A percentile compares a stretch with the other conserved stretches of the same genome.
Evolutionary conservation across 805 yeast species (phyloP).

Genomic region (Novakomyces olei): DNA sequence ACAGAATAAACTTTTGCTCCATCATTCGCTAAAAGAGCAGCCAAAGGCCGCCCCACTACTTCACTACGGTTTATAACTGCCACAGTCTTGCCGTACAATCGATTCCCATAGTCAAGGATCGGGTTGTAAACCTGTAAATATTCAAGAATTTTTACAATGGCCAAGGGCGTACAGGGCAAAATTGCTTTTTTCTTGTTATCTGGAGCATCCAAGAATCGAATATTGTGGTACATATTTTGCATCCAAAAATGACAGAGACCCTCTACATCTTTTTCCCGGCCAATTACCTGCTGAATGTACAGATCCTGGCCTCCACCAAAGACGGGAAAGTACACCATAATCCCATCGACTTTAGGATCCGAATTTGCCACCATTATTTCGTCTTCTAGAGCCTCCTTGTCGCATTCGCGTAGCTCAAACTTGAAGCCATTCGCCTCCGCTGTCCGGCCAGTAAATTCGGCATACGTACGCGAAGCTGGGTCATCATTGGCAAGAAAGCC

Average conservation of each 20-base stretch:
- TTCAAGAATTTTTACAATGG: constrained; percentile 81
- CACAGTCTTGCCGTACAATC: constrained; percentile 79
- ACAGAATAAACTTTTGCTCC: constrained; percentile 92
- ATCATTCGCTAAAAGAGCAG: constrained; percentile 87
- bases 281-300: constrained; percentile 78
- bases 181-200: constrained; percentile 44
- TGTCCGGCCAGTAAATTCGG: constrained; percentile 87
- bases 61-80: constrained; percentile 85
- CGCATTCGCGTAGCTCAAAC: constrained; percentile 52
- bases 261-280: constrained; percentile 87
- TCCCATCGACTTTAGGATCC: constrained; percentile 61
- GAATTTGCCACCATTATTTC: constrained; percentile 61
- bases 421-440: constrained; percentile 66
- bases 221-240: constrained; percentile 86
- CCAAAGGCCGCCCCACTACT: constrained; percentile 91
- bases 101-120: constrained; percentile 66
- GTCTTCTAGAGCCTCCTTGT: constrained; percentile 68
- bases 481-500: constrained; percentile 84
- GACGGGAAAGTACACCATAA: constrained; percentile 94
- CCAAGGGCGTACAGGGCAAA: constrained; percentile 90
- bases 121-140: constrained; percentile 71
- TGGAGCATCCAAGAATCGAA: constrained; percentile 59
- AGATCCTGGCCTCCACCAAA: constrained; percentile 90
- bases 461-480: constrained; percentile 90
- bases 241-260: constrained; percentile 79